Conservation (phyloP, 352 stramenopile species). For the Phytophthora hibernalis region DNA sequence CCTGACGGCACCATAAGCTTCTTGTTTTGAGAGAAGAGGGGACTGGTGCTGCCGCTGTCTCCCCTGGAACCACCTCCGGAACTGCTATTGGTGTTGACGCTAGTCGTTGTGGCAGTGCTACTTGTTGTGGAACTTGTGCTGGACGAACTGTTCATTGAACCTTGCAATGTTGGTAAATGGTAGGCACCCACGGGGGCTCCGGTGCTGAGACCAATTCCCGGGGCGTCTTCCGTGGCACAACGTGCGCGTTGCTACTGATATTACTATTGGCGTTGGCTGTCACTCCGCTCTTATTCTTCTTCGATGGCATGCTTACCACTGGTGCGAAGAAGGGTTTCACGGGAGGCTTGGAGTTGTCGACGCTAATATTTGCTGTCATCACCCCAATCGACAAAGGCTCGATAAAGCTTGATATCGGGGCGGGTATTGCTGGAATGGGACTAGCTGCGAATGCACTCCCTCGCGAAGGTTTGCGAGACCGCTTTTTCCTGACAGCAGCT, state of each 20-base stretch:
- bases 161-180: slow-evolving; percentile 46
- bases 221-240: slow-evolving; percentile 26
- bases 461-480: slow-evolving; percentile 50
- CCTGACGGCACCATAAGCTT: slow-evolving; percentile 37
- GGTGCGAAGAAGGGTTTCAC: slow-evolving; percentile 41
- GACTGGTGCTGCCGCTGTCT: slow-evolving; percentile 24
- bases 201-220: slow-evolving; percentile 18
- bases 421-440: slow-evolving; percentile 24
- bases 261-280: slow-evolving; percentile 13
- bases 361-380: background rate
- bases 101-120: slow-evolving; percentile 28
- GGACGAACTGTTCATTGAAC: slow-evolving; percentile 35
- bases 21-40: slow-evolving; percentile 40
- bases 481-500: slow-evolving; percentile 66
- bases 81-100: slow-evolving; percentile 16
- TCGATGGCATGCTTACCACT: slow-evolving; percentile 23
- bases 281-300: slow-evolving; percentile 32
- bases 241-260: slow-evolving; percentile 24
- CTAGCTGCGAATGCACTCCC: slow-evolving; percentile 1
- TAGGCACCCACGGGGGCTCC: slow-evolving; percentile 15
- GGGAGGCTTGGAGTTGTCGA: slow-evolving; percentile 19
- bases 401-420: slow-evolving; percentile 17
- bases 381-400: slow-evolving; percentile 15
- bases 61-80: slow-evolving; percentile 3
- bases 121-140: slow-evolving; percentile 43